Evolutionary conservation across 2,329 filamentous ascomycete species (phyloP), one percentile per base, ranked within the genome.

Genomic region (Polytolypa hystricis): DNA sequence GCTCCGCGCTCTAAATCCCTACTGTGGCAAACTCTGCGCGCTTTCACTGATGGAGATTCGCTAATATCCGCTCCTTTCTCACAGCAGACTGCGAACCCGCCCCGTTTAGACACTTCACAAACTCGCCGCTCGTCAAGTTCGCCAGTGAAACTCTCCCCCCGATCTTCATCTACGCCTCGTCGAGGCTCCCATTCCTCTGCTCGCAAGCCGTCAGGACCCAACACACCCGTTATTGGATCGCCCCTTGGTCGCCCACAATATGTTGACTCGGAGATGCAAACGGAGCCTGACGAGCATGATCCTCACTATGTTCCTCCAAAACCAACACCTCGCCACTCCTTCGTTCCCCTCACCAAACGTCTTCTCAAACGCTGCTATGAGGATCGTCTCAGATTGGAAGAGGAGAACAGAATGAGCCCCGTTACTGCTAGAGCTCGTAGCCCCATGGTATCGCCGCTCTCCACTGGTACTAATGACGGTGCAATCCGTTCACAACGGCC

Each of bases 181-280:
- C 42, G 35, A 25, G 49, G 46, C 16, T 51, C 47, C 12, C 48
- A 52, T 28, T 47, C 44, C 9, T 52, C 51, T 5, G 29, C 53
- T 10, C 53, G 53, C 5, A 57, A 54, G 21, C 42, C 43, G 16
- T 57, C 58, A 14, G 47, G 51, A 17, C 42, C 50, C 1, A 57
- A 47, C 30, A 54, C 50, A 5, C 48, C 55, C 9, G 38, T 48
- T 1, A 36, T 43, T 11, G 50, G 44, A 6, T 52, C 55, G 19
- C 46, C 50, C 9, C 42, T 53, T 4, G 34, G 34, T 14, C 52
- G 49, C 26, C 53, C 53, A 8, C 42, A 51, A 3, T 67, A 67
- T 41, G 60, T 65, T 23, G 60, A 64, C 39, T 51, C 51, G 21
- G 49, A 54, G 10, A 57, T 62, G 19, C 65, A 69, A 47, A 62